Conservation (phyloP, 2,329 filamentous ascomycete species). For the Stagonosporopsis rhizophila region DNA sequence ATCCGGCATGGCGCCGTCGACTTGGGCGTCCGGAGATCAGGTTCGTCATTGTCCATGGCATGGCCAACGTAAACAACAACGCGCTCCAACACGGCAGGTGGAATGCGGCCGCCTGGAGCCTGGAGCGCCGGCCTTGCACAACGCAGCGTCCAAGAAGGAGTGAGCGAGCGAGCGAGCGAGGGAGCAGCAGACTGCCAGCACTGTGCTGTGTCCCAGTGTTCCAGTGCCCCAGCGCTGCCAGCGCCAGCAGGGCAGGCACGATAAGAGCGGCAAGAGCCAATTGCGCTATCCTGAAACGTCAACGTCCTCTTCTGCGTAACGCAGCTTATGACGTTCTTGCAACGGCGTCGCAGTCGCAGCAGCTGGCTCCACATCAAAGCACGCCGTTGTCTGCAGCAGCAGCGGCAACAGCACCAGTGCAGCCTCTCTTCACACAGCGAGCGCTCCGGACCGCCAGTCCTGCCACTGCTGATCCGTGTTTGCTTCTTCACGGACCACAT, state of each 20-base stretch:
- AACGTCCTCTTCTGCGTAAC: not conserved
- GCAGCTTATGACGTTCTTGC: slow-evolving; percentile 19
- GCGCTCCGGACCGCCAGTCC: no score
- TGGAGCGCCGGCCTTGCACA: not conserved
- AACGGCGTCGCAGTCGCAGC: slow-evolving; percentile 16
- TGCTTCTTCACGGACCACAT: not conserved
- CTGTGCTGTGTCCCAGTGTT: no score
- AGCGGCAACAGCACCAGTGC: no score
- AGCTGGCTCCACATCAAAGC: not conserved
- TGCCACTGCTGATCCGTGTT: no score
- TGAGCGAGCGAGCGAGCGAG: no score
- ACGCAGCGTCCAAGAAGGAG: no score
- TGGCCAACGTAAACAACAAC: slow-evolving; percentile 7
- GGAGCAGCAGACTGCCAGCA: no score
- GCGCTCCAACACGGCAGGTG: slow-evolving; percentile 4
- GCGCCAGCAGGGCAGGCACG: no score
- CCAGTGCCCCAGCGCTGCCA: no score
- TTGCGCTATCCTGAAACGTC: slow-evolving; percentile 28
- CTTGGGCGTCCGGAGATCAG: slow-evolving; percentile 26
- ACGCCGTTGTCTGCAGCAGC: no score
- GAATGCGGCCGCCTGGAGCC: slow-evolving; percentile 7
- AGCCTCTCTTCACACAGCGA: slow-evolving; percentile 1
- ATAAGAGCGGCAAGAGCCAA: slow-evolving; percentile 19
- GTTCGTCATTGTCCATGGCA: slow-evolving; percentile 23
- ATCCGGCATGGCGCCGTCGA: slow-evolving; percentile 9